Conservation (phyloP, 2,329 filamentous ascomycete genomes). For the Epichloe sylvatica region DNA sequence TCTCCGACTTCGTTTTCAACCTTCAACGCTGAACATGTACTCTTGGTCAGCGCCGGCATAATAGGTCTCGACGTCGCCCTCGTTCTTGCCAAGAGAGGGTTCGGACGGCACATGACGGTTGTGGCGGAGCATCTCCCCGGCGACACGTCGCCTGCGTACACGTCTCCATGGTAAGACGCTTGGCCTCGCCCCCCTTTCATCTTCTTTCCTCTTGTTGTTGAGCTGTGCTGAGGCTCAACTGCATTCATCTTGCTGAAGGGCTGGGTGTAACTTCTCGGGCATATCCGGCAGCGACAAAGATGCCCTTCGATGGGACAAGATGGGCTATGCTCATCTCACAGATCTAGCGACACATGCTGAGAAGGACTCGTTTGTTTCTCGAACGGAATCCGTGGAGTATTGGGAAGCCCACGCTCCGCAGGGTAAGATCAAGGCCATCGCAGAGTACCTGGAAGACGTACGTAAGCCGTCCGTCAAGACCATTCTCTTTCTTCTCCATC, state of each 20-base stretch:
- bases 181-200: not conserved
- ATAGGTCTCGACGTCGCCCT: slow-evolving; percentile 33
- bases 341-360: slow-evolving; percentile 18
- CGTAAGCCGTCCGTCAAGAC: slow-evolving; percentile 7
- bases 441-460: slow-evolving; percentile 27
- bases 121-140: slow-evolving; percentile 27
- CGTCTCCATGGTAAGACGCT: not conserved
- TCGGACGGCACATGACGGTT: slow-evolving; percentile 24
- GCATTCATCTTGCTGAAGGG: slow-evolving; percentile 13
- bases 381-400: slow-evolving; percentile 25
- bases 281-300: slow-evolving; percentile 28
- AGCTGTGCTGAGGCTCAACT: no score
- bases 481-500: no score
- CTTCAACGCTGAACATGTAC: no score
- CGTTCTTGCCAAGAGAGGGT: slow-evolving; percentile 31
- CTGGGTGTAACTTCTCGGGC: slow-evolving; percentile 31
- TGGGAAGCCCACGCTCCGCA: slow-evolving; percentile 25
- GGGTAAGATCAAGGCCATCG: slow-evolving; percentile 27
- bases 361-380: slow-evolving; percentile 20
- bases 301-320: slow-evolving; percentile 26
- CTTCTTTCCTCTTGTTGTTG: no score
- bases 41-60: slow-evolving; percentile 31
- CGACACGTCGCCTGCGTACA: slow-evolving; percentile 13
- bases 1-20: no score
- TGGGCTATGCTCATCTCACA: slow-evolving; percentile 25